Base-by-base conservation (phyloP, 2,329 filamentous ascomycete species). In the Aspergillus melleus region DNA sequence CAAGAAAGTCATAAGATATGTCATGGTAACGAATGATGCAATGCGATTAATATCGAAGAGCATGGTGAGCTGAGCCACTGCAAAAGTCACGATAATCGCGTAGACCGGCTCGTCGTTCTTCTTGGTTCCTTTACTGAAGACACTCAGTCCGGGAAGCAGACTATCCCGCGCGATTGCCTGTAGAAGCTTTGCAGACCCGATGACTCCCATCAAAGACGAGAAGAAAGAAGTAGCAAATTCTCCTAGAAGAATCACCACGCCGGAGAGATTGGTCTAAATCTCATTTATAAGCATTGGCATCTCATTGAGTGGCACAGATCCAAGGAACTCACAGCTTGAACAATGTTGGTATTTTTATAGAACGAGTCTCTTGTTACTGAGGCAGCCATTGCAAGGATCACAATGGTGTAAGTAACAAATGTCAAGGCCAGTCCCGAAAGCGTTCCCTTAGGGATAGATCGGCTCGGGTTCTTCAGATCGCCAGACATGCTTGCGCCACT, bases 1-100 rank as follows among this genome's bases (percentile, higher is more conserved):
- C 54, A 96, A 85, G 70, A 96, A 96, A 0, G 92, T 96, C 89
- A 96, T 94, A 70, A 95, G 86, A 71, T 95, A 96, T 16, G 90
- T 90, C 90, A 96, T 96, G 2, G 92, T 94, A 50, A 96, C 91
- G 59, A 96, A 87, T 0, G 91, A 94, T 6, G 92, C 92, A 67
- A 96, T 96, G 70, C 91, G 89, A 72, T 96, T 95, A 65, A 96
- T 85, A 69, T 96, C 87, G 49, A 90, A 89, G 54, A 96, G 84
- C 76, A 96, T 88, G 0, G 91, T 91, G 29, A 93, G 64, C 71
- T 96, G 92, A 0, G 91, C 88, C 58, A 94, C 84, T 3, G 84
- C 65, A 69, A 90, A 94, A 0, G 91, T 95, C 36, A 92, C 75
- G 20, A 94, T 74, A 55, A 96, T 90, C 4, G 92, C 91, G 66